Evolutionary conservation across 2,329 filamentous ascomycete species (phyloP).

Genomic region (Emmonsia crescens): DNA sequence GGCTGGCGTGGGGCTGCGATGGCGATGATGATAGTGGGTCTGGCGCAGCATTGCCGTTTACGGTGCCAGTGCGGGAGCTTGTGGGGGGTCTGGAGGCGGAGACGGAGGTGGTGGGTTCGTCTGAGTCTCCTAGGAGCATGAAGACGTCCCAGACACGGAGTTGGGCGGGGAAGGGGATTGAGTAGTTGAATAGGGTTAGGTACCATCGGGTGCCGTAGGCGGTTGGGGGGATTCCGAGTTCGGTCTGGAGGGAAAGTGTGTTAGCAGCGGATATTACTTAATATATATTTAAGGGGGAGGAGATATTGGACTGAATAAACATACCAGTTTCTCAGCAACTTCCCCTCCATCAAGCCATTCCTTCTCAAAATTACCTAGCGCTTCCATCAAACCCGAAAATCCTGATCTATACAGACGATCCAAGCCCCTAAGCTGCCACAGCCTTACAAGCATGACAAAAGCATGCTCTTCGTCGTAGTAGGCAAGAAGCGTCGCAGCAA

Average conservation of each 20-base stretch:
- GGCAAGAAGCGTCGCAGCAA: slow-evolving; percentile 84
- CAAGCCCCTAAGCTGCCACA: slow-evolving; percentile 83
- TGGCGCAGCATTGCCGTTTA: slow-evolving; percentile 14
- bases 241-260: slow-evolving; percentile 40
- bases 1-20: slow-evolving; percentile 20
- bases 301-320: slow-evolving; percentile 23
- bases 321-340: slow-evolving; percentile 68
- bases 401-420: slow-evolving; percentile 73
- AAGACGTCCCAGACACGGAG: slow-evolving; percentile 97
- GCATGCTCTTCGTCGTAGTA: slow-evolving; percentile 94
- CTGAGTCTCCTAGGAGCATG: slow-evolving; percentile 74
- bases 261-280: not conserved
- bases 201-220: slow-evolving; percentile 98
- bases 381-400: slow-evolving; percentile 77
- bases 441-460: slow-evolving; percentile 91
- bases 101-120: slow-evolving; percentile 28
- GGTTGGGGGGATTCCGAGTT: slow-evolving; percentile 71
- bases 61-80: slow-evolving; percentile 18
- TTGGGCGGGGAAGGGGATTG: slow-evolving; percentile 86
- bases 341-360: slow-evolving; percentile 71
- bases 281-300: not conserved
- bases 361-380: slow-evolving; percentile 72
- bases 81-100: slow-evolving; percentile 12
- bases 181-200: slow-evolving; percentile 92
- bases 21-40: slow-evolving; percentile 5